Evolutionary conservation across 202 grass and related monocot genomes (phyloP).

Genomic region (Panicum hallii): DNA sequence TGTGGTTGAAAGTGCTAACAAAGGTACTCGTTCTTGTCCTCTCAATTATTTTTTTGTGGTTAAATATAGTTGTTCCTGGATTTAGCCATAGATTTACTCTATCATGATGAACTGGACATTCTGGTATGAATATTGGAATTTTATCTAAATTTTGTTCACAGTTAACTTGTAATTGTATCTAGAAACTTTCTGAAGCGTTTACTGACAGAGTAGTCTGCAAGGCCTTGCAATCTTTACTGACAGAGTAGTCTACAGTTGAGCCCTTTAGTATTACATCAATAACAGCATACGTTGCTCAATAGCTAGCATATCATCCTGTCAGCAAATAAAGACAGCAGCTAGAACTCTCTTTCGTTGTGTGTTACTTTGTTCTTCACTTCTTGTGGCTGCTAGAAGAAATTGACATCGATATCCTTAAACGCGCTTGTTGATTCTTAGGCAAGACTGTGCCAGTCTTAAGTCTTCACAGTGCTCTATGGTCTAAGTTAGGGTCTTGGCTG

Average conservation of each 20-base stretch:
- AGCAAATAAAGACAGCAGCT: neutral
- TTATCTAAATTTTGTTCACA: neutral
- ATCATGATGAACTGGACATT: neutral
- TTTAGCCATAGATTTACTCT: constrained; percentile 1
- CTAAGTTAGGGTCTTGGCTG: neutral
- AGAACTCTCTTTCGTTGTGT: neutral
- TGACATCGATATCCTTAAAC: neutral
- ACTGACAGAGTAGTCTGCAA: neutral
- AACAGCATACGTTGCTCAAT: neutral
- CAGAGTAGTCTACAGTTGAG: neutral
- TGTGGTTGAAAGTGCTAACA: constrained; percentile 52
- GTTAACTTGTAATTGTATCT: neutral
- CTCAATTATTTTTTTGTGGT: neutral
- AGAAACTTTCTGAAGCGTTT: neutral
- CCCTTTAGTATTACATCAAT: neutral
- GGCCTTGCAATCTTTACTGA: neutral
- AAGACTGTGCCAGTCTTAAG: neutral
- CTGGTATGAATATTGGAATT: neutral
- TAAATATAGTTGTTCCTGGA: neutral
- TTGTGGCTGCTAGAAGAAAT: constrained; percentile 2
- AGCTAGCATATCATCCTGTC: neutral
- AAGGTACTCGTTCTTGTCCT: constrained; percentile 35
- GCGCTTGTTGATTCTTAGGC: neutral
- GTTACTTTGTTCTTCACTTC: neutral
- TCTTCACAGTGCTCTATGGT: neutral